A percentile compares a stretch with the other conserved stretches of the same genome.
Evolutionary conservation across 78 protist genomes (phyloP).

Genomic region (slime mould (Dictyostelium discoideum)): DNA sequence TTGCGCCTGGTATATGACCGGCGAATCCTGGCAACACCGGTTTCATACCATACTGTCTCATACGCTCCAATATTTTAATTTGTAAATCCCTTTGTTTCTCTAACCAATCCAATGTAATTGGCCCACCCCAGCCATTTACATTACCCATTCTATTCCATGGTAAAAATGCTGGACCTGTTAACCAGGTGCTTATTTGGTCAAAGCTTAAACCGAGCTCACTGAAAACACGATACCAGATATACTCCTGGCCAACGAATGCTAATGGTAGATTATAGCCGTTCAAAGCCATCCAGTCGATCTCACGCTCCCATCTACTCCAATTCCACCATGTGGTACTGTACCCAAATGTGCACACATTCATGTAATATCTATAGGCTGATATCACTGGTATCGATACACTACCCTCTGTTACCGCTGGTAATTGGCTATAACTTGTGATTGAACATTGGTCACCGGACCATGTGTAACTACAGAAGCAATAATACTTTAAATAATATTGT

Average conservation of each 20-base stretch:
- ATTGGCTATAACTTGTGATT: neutral
- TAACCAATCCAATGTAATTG: constrained; percentile 77
- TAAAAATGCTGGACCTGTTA: constrained; percentile 92
- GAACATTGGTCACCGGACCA: constrained; percentile 74
- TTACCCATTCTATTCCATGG: constrained; percentile 95
- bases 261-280: constrained; percentile 91
- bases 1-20: constrained; percentile 89
- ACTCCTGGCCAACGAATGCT: constrained; percentile 90
- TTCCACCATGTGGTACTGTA: constrained; percentile 83
- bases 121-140: constrained; percentile 89
- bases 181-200: constrained; percentile 65
- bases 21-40: constrained; percentile 91
- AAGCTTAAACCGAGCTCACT: constrained; percentile 57
- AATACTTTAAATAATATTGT: constrained; percentile 49
- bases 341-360: constrained; percentile 89
- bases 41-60: constrained; percentile 87
- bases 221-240: constrained; percentile 85
- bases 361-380: constrained; percentile 69
- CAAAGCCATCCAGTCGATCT: constrained; percentile 94
- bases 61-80: constrained; percentile 68
- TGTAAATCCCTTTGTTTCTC: constrained; percentile 70
- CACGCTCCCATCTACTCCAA: constrained; percentile 89
- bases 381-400: neutral
- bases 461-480: constrained; percentile 21
- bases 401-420: neutral